Base-by-base conservation (phyloP, 768 basidiomycete genomes). In the Tephrocybe sp. region DNA sequence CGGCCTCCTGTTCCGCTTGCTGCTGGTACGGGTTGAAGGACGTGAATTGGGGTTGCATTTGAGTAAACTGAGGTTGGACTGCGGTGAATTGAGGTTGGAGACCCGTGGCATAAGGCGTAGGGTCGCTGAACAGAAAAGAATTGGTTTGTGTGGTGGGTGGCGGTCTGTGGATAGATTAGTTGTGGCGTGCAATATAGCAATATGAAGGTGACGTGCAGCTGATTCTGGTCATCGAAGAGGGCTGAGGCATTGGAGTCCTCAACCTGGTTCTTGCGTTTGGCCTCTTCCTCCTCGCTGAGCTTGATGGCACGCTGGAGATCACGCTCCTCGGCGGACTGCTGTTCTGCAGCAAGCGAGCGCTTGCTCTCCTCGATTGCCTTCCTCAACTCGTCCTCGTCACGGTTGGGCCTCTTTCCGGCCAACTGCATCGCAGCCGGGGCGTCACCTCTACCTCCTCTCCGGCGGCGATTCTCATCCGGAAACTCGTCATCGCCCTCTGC, bases 1-100 rank as follows among this genome's bases (percentile, higher is more conserved):
- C 80, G 14, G 86, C 86, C 67, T 96, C 93, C 60, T 95, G 93
- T 61, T 95, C 89, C 41, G 88, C 83, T 64, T 95, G 95, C 65
- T 94, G 93, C 63, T 92, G 90, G 57, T 92, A 93, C 0, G 91
- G 91, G 67, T 98, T 98, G 78, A 93, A 98, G 0, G 90, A 85
- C 7, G 91, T 93, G 66, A 89, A 91, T 61, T 95, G 93, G 0
- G 90, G 89, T 58, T 88, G 88, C 39, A 93, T 61, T 15, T 36
- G 34, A 1, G 88, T 89, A 63, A 78, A 85, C 59, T 93, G 93
- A 1, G 90, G 87, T 63, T 91, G 90, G 24, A 92, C 58, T 34
- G 73, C 58, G 4, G 76, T 78, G 50, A 63, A 74, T 57, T 79
- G 77, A 4, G 75, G 80, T 53, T 83, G 82, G 23, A 85, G 69